Base-by-base conservation (phyloP, 768 basidiomycete genomes). In the Suillus placidus region DNA sequence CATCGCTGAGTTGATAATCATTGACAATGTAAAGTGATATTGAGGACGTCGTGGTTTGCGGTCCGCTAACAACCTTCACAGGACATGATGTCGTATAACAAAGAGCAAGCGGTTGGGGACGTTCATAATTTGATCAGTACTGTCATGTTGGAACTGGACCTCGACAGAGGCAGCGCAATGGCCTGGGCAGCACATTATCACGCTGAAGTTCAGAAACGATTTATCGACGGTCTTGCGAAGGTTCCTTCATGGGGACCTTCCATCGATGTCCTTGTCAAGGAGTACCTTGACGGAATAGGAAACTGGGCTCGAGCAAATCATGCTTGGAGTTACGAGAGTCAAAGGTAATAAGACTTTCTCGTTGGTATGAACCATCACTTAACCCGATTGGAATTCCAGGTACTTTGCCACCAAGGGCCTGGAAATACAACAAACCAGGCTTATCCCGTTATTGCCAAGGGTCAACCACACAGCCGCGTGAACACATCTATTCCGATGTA, bases 71-170 rank as follows among this genome's bases (percentile, higher is more conserved):
- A 18, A 20, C 14, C 12, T 45, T 26, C 20, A 32, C 57, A 78
- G 80, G 80, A 82, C 56, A 63, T 81, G n/a, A 72, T 66, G 45
- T 80, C 80, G 1, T 80, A 76, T 66, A 79, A 76, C 63, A 67
- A 70, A 23, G 80, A 81, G 64, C 75, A 78, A 63, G 75, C 75
- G 9, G 62, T 68, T 1, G 78, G 78, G 12, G 70, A 77, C 43
- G 75, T 34, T 14, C 76, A 79, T 64, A 81, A 82, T 64, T 61
- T 76, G 26, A 63, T 82, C 13, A 78, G 74, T 4, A 67, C 75
- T 13, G 67, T 77, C 45, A 80, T 80, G 79, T 64, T 66, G 35
- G 68, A 77, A 43, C 51, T 70, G 2, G 52, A 65, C 9, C 57
- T 75, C 26, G 62, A 69, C 37, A 61, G 79, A 16, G 60, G 75